Conservation (phyloP, 2,329 filamentous ascomycete species). For the Aspergillus unguis region DNA sequence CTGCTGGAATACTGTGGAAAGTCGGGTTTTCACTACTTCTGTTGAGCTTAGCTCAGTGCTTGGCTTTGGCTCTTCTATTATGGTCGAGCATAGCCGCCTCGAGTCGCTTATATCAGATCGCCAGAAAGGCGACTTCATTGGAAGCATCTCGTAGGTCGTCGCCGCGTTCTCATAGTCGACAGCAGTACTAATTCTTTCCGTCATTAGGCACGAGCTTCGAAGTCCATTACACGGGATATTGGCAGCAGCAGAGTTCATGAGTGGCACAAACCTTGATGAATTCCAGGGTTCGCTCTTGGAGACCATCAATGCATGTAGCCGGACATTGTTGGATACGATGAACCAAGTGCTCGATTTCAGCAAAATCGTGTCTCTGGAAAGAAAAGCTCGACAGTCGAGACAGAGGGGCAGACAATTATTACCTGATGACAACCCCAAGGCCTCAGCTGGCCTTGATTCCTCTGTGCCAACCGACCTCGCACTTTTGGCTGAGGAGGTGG, state of each 20-base stretch:
- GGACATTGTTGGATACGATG: conserved; percentile 43
- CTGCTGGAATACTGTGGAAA: conserved; percentile 42
- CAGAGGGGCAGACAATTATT: not conserved
- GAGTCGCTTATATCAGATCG: conserved; percentile 42
- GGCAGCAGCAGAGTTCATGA: conserved; percentile 31
- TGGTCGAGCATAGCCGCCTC: conserved; percentile 44
- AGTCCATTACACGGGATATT: conserved; percentile 37
- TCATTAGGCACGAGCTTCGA: conserved; percentile 29
- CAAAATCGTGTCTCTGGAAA: conserved; percentile 21
- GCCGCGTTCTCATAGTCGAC: no score
- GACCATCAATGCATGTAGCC: conserved; percentile 40
- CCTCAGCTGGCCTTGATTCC: not conserved
- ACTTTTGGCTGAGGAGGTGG: conserved; percentile 3
- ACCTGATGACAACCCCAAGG: not conserved
- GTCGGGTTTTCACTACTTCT: conserved; percentile 35
- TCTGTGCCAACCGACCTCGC: not conserved
- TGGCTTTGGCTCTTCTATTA: conserved; percentile 42
- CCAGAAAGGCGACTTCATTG: conserved; percentile 45
- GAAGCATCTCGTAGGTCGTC: conserved; percentile 37
- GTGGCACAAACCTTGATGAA: conserved; percentile 28
- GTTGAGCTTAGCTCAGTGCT: conserved; percentile 41
- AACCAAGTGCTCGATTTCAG: conserved; percentile 35
- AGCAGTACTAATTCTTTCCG: no score
- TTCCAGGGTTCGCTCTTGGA: conserved; percentile 31
- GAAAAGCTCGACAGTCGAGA: not conserved